Evolutionary conservation across 2,329 filamentous ascomycete species (phyloP).

Genomic region (Aspergillus tanneri): DNA sequence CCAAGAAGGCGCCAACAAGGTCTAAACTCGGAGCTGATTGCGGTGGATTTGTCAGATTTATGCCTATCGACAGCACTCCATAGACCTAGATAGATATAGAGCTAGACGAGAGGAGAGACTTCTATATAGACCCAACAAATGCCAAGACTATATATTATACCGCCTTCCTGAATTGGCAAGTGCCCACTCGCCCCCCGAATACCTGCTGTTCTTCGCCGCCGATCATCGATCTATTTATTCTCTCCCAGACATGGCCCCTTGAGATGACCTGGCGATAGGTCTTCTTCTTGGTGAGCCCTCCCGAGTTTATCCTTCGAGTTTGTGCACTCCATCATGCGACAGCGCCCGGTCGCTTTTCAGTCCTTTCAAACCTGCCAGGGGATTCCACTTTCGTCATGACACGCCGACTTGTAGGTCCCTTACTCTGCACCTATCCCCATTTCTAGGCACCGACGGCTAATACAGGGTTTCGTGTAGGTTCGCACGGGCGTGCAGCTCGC

Average conservation of each 20-base stretch:
- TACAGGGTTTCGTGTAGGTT: constrained; percentile 38
- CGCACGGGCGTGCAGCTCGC: constrained; percentile 73
- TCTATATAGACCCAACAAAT: constrained; percentile 4
- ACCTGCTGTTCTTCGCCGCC: background rate
- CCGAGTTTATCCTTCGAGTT: constrained; percentile 10
- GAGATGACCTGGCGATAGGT: constrained; percentile 32
- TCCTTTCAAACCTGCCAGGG: constrained; percentile 31
- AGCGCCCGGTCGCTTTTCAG: constrained; percentile 27
- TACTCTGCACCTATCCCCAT: background rate
- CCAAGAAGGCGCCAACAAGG: constrained; percentile 14
- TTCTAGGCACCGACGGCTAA: constrained; percentile 8
- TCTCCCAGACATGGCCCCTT: constrained; percentile 21
- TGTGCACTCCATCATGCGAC: constrained; percentile 34
- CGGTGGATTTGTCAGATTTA: constrained; percentile 2
- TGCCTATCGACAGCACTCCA: too few species aligned
- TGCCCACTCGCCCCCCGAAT: background rate
- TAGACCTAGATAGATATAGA: constrained; percentile 1
- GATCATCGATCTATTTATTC: background rate
- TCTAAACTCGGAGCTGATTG: background rate
- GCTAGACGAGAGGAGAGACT: too few species aligned
- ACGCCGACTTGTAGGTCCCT: constrained; percentile 42
- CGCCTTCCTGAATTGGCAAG: constrained; percentile 3
- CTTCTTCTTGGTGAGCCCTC: constrained; percentile 28
- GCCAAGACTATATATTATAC: too few species aligned
- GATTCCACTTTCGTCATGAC: constrained; percentile 38